These are phyloP conservation scores for Uronychia setigera DNA, from an alignment of 73 alveolate genomes.

Conservation along the genomic window DNA sequence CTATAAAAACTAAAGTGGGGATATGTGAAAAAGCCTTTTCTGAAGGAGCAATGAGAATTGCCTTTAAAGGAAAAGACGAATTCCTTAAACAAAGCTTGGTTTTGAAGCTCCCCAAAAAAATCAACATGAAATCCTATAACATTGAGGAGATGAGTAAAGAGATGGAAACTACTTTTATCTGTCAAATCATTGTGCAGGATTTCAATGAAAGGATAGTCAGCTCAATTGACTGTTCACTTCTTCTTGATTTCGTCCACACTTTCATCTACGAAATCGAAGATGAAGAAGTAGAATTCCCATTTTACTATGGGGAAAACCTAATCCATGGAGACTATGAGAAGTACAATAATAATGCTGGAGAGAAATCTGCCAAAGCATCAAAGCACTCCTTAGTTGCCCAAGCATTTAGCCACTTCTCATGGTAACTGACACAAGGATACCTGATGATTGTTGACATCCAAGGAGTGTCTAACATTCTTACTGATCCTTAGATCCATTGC, in stretches of 20 bases:
- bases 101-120: conserved; percentile 36
- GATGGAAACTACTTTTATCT: background rate
- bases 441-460: conserved; percentile 57
- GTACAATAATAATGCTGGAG: conserved; percentile 67
- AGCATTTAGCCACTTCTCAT: conserved; percentile 63
- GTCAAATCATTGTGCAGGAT: background rate
- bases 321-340: conserved; percentile 58
- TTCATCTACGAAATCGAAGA: conserved; percentile 54
- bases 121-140: background rate
- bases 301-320: conserved; percentile 58
- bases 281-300: background rate
- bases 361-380: conserved; percentile 39
- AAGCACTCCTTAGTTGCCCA: conserved; percentile 55
- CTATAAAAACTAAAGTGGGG: conserved; percentile 6
- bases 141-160: conserved; percentile 18
- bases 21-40: conserved; percentile 51
- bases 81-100: conserved; percentile 44
- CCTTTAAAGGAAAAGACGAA: conserved; percentile 48
- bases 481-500: conserved; percentile 65
- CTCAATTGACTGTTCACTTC: background rate
- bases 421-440: conserved; percentile 54
- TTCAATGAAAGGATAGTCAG: conserved; percentile 16
- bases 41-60: conserved; percentile 68
- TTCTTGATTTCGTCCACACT: conserved; percentile 57
- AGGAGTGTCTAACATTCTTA: conserved; percentile 45